phyloP scores from a whole-genome alignment of 2,329 filamentous ascomycete species.

The Diaporthe eres region DNA sequence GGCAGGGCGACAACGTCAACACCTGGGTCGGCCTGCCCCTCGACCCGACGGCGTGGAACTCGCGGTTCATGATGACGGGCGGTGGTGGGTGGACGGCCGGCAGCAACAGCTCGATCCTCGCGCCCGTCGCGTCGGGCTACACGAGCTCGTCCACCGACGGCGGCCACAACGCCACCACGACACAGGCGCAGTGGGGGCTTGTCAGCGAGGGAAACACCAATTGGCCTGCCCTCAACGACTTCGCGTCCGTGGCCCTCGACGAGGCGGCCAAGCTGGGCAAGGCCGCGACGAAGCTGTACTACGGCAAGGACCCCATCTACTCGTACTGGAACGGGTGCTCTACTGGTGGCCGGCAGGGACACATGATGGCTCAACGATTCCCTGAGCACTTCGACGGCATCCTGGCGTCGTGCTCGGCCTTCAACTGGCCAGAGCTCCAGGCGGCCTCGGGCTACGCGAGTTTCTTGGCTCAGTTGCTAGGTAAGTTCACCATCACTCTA shows the following conservation, averaged over 20 bases:
- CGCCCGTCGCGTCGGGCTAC: constrained; percentile 30
- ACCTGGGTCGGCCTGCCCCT: constrained; percentile 31
- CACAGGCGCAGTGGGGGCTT: constrained; percentile 26
- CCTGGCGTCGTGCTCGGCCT: constrained; percentile 60
- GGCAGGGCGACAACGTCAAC: constrained; percentile 33
- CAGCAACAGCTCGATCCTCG: constrained; percentile 37
- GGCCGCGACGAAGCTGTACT: constrained; percentile 61
- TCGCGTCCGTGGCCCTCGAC: constrained; percentile 55
- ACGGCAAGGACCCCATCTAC: constrained; percentile 58
- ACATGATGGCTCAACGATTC: constrained; percentile 64
- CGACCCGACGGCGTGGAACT: constrained; percentile 15
- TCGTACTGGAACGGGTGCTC: constrained; percentile 70
- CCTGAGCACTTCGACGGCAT: constrained; percentile 69
- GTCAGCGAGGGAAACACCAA: constrained; percentile 40
- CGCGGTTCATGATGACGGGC: constrained; percentile 32
- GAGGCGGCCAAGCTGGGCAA: constrained; percentile 65
- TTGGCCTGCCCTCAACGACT: constrained; percentile 50
- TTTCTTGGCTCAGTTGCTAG: constrained; percentile 48
- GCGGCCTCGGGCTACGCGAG: constrained; percentile 49
- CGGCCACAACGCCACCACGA: constrained; percentile 43
- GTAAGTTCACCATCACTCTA: constrained; percentile 50
- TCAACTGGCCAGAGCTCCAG: constrained; percentile 53
- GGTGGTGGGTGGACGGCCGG: constrained; percentile 34
- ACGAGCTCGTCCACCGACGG: constrained; percentile 45
- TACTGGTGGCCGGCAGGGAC: constrained; percentile 68